Conservation (phyloP, 768 basidiomycete species). For the Terana coerulea region DNA sequence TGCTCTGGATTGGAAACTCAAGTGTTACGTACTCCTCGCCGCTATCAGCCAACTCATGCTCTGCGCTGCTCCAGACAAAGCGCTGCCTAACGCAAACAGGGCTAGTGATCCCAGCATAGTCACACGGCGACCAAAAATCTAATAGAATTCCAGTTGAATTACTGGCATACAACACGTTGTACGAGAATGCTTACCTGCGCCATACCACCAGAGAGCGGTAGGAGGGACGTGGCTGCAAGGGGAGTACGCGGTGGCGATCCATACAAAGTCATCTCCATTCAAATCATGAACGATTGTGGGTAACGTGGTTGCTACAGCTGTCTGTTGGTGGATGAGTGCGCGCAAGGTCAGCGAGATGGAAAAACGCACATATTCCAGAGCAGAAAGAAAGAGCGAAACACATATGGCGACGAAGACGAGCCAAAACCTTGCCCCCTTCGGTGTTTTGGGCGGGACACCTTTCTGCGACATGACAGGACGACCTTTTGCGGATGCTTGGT, state of each 20-base stretch:
- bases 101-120: constrained; percentile 24
- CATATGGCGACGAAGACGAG: constrained; percentile 1
- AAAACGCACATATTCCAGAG: constrained; percentile 6
- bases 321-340: neutral
- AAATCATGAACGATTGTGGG: constrained; percentile 12
- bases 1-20: neutral
- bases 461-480: no score
- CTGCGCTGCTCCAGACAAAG: constrained; percentile 34
- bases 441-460: neutral
- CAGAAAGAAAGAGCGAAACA: constrained; percentile 1
- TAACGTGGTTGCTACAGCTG: constrained; percentile 18
- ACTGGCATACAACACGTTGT: no score
- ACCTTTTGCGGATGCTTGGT: no score
- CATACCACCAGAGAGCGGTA: constrained; percentile 28
- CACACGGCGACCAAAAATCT: constrained; percentile 31
- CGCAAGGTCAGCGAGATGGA: neutral
- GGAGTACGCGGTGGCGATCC: constrained; percentile 29
- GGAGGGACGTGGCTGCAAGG: constrained; percentile 29
- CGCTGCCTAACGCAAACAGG: constrained; percentile 34
- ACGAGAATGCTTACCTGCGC: constrained; percentile 13
- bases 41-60: constrained; percentile 38
- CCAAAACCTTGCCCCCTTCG: constrained; percentile 5
- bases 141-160: neutral
- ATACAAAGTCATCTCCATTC: constrained; percentile 17
- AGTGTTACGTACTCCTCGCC: constrained; percentile 22